A percentile compares a stretch with the other conserved stretches of the same genome.
Conservation (phyloP, 257 asterid genomes). For the Solanum verrucosum region DNA sequence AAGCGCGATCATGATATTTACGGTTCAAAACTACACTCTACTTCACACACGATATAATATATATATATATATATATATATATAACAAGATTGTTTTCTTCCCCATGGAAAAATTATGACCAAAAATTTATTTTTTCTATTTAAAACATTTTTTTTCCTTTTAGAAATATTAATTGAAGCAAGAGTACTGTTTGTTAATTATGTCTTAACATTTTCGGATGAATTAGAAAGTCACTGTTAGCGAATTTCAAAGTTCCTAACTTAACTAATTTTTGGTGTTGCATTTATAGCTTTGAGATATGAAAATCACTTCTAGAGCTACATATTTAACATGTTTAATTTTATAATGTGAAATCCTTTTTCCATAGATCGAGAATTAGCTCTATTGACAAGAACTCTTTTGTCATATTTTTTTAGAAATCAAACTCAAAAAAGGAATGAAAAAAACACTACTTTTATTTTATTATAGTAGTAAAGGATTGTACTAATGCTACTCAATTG, state of each 20-base stretch:
- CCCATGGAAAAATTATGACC: background rate
- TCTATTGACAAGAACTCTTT: background rate
- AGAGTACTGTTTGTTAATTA: background rate
- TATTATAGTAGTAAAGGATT: background rate
- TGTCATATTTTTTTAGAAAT: background rate
- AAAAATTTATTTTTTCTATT: background rate
- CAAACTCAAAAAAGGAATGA: background rate
- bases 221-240: background rate
- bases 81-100: background rate
- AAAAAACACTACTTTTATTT: background rate
- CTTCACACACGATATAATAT: too few species aligned
- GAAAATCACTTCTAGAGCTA: background rate
- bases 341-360: background rate
- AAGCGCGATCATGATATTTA: rapidly evolving
- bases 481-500: background rate
- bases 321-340: background rate
- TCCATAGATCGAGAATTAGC: background rate
- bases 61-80: background rate
- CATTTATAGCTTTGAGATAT: background rate
- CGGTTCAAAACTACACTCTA: background rate
- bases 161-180: background rate
- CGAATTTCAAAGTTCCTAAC: background rate
- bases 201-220: background rate
- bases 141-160: background rate
- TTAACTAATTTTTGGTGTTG: background rate